Percentiles rank a stretch among this genome's conserved stretches.
These are phyloP conservation scores for Pseudocercospora pini-densiflorae DNA, from an alignment of 2,329 filamentous ascomycete genomes.

Conservation along the genomic window DNA sequence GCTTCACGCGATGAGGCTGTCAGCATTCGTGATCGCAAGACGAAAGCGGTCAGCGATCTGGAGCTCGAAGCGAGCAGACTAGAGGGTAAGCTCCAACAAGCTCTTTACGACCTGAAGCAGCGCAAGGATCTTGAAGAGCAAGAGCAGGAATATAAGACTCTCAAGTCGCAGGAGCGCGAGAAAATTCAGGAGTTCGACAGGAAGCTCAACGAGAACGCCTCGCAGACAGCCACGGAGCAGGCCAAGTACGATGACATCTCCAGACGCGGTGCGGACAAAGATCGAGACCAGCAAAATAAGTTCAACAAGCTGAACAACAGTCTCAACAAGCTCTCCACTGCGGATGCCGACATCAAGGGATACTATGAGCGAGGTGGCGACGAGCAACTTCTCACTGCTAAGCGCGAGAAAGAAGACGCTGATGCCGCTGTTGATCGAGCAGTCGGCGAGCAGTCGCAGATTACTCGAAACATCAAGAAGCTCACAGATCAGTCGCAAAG, in stretches of 20 bases:
- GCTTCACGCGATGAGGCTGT: slow-evolving; percentile 67
- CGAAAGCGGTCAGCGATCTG: slow-evolving; percentile 64
- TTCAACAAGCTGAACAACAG: slow-evolving; percentile 74
- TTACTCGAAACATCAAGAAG: slow-evolving; percentile 74
- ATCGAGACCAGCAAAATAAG: slow-evolving; percentile 72
- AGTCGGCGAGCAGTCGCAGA: slow-evolving; percentile 68
- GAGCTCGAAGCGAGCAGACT: slow-evolving; percentile 80
- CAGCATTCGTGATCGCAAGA: slow-evolving; percentile 72
- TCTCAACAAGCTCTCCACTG: slow-evolving; percentile 74
- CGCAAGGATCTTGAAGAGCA: slow-evolving; percentile 73
- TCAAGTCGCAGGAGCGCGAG: slow-evolving; percentile 70
- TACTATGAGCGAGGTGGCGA: slow-evolving; percentile 80
- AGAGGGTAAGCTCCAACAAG: slow-evolving; percentile 71
- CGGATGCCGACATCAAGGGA: slow-evolving; percentile 76
- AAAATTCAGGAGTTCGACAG: slow-evolving; percentile 70
- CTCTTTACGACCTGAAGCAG: slow-evolving; percentile 77
- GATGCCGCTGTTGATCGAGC: slow-evolving; percentile 68
- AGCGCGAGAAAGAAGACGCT: slow-evolving; percentile 69
- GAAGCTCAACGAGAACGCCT: slow-evolving; percentile 56
- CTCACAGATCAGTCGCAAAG: slow-evolving; percentile 78
- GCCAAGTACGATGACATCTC: slow-evolving; percentile 77
- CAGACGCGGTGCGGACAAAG: slow-evolving; percentile 70
- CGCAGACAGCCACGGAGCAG: slow-evolving; percentile 72
- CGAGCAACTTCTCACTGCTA: slow-evolving; percentile 69
- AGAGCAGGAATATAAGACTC: slow-evolving; percentile 73